Conservation (phyloP, 2,329 filamentous ascomycete species). For the Talaromyces sp. region DNA sequence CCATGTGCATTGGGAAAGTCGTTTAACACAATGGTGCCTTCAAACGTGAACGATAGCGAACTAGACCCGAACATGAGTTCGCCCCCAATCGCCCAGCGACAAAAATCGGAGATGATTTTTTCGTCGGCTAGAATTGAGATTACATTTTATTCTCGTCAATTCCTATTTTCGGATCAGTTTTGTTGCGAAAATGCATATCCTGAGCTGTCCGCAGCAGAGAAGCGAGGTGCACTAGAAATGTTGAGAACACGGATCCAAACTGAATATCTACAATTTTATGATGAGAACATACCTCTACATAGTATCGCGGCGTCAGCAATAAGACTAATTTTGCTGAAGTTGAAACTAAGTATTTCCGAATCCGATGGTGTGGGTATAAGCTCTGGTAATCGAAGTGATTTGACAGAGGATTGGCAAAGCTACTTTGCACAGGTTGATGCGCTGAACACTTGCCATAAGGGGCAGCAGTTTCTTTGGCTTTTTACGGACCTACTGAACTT, state of each 20-base stretch:
- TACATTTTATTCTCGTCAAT: constrained; percentile 16
- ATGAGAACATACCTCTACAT: constrained; percentile 6
- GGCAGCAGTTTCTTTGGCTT: neutral
- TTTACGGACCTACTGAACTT: neutral
- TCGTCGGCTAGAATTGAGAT: constrained; percentile 17
- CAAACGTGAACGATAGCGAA: constrained; percentile 22
- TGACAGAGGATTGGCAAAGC: neutral
- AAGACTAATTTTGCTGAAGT: neutral
- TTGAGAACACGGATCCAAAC: constrained; percentile 12
- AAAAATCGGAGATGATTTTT: constrained; percentile 21
- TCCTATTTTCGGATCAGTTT: constrained; percentile 18
- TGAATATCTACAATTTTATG: constrained; percentile 14
- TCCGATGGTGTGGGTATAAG: neutral
- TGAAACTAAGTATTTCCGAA: neutral
- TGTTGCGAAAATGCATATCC: constrained; percentile 15
- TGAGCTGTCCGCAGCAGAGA: constrained; percentile 10
- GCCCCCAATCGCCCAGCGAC: constrained; percentile 3
- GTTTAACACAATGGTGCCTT: constrained; percentile 21
- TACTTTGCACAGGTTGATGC: neutral
- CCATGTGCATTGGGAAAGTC: constrained; percentile 18
- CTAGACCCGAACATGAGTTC: constrained; percentile 14
- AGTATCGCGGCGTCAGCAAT: neutral
- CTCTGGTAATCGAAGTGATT: neutral
- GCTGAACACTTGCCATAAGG: neutral
- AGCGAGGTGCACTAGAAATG: constrained; percentile 15